These are phyloP conservation scores for Fimicolochytrium jonesii DNA, from an alignment of 192 early-diverging fungal genomes.

Conservation along the genomic window DNA sequence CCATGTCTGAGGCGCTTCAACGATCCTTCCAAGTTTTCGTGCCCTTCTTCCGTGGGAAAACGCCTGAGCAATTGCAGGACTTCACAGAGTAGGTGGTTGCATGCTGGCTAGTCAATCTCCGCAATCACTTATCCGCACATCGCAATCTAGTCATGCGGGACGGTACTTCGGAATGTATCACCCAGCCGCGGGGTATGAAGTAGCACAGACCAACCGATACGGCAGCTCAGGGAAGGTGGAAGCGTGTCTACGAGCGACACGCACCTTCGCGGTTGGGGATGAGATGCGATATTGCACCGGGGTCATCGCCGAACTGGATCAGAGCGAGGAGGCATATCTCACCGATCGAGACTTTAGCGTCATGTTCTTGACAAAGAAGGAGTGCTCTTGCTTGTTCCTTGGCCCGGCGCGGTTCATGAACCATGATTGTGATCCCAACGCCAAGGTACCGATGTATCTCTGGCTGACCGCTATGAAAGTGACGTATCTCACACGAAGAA, in stretches of 20 bases:
- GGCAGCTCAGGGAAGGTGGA: constrained; percentile 43
- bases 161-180: constrained; percentile 66
- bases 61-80: constrained; percentile 1
- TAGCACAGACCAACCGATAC: constrained; percentile 56
- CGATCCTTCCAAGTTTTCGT: constrained; percentile 6
- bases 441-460: constrained; percentile 42
- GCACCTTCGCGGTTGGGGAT: constrained; percentile 45
- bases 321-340: constrained; percentile 39
- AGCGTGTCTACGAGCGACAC: constrained; percentile 45
- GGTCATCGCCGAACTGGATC: constrained; percentile 46
- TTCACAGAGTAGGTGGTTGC: no score
- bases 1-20: not conserved
- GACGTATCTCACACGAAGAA: no score
- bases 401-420: constrained; percentile 74
- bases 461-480: no score
- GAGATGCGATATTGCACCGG: constrained; percentile 46
- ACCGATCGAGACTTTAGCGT: constrained; percentile 61
- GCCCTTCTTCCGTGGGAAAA: constrained; percentile 1
- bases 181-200: constrained; percentile 61
- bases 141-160: constrained; percentile 5
- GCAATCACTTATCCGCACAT: constrained; percentile 1
- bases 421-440: constrained; percentile 70
- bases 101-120: no score
- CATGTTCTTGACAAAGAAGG: constrained; percentile 56
- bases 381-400: constrained; percentile 56